phyloP scores from a whole-genome alignment of 805 yeast species.

The Yamadazyma laniorum region DNA sequence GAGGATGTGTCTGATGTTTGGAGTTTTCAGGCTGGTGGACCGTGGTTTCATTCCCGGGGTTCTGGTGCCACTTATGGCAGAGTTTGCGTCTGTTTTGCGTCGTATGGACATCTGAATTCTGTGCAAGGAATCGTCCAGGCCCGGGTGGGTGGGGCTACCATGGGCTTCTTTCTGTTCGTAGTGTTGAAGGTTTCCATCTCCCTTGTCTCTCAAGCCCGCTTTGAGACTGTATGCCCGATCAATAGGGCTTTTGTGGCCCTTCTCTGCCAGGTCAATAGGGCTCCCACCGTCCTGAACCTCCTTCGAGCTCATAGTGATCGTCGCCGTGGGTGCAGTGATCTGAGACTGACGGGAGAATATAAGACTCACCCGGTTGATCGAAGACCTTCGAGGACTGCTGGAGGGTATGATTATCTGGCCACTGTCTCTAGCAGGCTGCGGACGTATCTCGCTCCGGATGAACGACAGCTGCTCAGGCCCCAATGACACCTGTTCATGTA shows the following conservation, averaged over 20 bases:
- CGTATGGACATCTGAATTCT: constrained; percentile 16
- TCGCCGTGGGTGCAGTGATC: constrained; percentile 9
- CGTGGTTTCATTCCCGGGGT: background rate
- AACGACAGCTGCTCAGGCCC: background rate
- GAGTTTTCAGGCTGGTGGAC: background rate
- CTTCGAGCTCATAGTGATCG: background rate
- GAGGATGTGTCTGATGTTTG: background rate
- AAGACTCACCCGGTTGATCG: constrained; percentile 4
- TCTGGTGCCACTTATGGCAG: too few species aligned
- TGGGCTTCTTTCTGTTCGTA: too few species aligned
- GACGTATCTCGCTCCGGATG: constrained; percentile 2
- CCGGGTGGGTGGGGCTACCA: too few species aligned
- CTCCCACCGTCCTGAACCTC: too few species aligned
- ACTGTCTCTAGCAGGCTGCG: background rate
- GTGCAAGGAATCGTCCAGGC: constrained; percentile 11
- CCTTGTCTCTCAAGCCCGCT: background rate
- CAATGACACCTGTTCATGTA: too few species aligned
- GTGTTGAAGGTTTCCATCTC: background rate
- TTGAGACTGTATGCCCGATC: too few species aligned
- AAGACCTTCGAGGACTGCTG: constrained; percentile 5
- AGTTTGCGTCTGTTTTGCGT: constrained; percentile 9
- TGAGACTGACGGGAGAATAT: constrained; percentile 8
- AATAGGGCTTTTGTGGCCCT: too few species aligned
- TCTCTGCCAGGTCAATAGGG: too few species aligned
- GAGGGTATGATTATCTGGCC: constrained; percentile 2